Evolutionary conservation across 1,284 basidiomycete genomes (phyloP).

Genomic region (Rhodotorula mucilaginosa): DNA sequence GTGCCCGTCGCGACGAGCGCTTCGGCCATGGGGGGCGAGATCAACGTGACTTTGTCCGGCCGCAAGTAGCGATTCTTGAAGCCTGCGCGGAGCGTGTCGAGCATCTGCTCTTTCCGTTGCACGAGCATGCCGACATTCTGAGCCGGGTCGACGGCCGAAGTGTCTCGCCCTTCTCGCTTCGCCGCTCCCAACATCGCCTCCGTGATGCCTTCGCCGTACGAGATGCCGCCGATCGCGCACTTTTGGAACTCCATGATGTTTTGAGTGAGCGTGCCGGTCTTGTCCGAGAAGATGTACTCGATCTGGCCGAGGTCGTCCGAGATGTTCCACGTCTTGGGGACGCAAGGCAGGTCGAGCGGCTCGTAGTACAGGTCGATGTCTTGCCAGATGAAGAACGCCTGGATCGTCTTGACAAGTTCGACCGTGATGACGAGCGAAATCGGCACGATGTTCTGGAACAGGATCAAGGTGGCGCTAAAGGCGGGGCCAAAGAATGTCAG

Average conservation of each 20-base stretch:
- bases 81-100: conserved; percentile 66
- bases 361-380: conserved; percentile 96
- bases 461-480: conserved; percentile 65
- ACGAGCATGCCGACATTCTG: conserved; percentile 58
- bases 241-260: conserved; percentile 97
- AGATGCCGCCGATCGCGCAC: conserved; percentile 78
- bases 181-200: conserved; percentile 92
- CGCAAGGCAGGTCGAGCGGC: conserved; percentile 74
- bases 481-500: conserved; percentile 5
- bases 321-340: conserved; percentile 97
- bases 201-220: conserved; percentile 89
- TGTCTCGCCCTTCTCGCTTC: conserved; percentile 70
- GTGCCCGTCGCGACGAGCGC: conserved; percentile 59
- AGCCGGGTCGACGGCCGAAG: conserved; percentile 61
- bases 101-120: conserved; percentile 77
- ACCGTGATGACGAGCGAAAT: conserved; percentile 97
- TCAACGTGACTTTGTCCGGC: conserved; percentile 76
- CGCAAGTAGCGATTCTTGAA: conserved; percentile 91
- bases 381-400: conserved; percentile 93
- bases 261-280: conserved; percentile 93
- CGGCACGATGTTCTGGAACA: conserved; percentile 97
- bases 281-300: conserved; percentile 97
- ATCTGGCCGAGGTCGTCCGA: conserved; percentile 97
- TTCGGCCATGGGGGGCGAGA: conserved; percentile 77
- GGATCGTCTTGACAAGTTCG: conserved; percentile 96